Evolutionary conservation across 352 stramenopile species (phyloP).

Genomic region (Albugo laibachii): DNA sequence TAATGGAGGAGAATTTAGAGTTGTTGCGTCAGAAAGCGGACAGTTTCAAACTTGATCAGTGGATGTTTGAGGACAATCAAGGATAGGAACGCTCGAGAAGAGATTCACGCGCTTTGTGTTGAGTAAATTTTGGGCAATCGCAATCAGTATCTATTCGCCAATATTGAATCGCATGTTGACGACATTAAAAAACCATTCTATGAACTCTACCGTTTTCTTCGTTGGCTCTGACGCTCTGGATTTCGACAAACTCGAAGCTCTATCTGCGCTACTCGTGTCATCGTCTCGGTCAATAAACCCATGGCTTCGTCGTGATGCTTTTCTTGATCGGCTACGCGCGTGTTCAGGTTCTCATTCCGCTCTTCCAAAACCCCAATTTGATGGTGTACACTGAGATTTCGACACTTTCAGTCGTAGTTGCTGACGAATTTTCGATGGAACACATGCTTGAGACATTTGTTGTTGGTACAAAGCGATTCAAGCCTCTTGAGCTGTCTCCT

Average conservation of each 20-base stretch:
- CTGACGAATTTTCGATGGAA: constrained; percentile 21
- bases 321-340: constrained; percentile 45
- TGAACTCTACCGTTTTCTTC: too few species aligned
- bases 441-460: constrained; percentile 36
- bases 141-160: too few species aligned
- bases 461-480: not conserved
- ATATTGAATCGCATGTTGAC: too few species aligned
- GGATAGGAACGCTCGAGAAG: too few species aligned
- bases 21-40: constrained; percentile 24
- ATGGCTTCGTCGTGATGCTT: constrained; percentile 75
- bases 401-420: constrained; percentile 10
- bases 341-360: constrained; percentile 55
- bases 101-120: too few species aligned
- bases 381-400: constrained; percentile 33
- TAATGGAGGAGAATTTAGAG: constrained; percentile 25
- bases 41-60: constrained; percentile 45
- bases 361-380: constrained; percentile 41
- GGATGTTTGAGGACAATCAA: constrained; percentile 39
- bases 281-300: constrained; percentile 64
- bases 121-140: too few species aligned
- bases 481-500: not conserved
- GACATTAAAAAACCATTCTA: too few species aligned
- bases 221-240: too few species aligned
- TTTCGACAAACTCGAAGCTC: constrained; percentile 8
- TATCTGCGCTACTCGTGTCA: constrained; percentile 67